Percentiles rank a stretch among this genome's conserved stretches.
Evolutionary conservation across 495 filamentous ascomycete genomes (phyloP).

Genomic region (Paragyromitra xinjiangensis): DNA sequence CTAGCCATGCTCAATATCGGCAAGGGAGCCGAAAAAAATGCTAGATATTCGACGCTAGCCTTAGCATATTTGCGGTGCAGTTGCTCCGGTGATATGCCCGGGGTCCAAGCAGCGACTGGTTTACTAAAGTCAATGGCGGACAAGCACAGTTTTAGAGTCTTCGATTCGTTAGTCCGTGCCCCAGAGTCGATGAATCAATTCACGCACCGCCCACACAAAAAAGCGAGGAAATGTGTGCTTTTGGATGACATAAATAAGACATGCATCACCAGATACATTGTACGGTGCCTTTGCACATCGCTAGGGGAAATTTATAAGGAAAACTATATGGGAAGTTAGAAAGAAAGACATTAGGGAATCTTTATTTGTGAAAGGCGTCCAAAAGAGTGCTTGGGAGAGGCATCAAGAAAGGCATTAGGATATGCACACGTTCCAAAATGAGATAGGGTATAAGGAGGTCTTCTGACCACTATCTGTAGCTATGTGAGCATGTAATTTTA

Average conservation of each 20-base stretch:
- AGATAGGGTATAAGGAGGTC: background rate
- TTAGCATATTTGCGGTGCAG: background rate
- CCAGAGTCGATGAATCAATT: too few relatives aligned
- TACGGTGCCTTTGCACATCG: background rate
- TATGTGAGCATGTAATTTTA: background rate
- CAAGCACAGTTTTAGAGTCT: background rate
- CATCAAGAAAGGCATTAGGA: background rate
- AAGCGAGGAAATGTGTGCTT: background rate
- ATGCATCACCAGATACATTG: background rate
- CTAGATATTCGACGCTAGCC: background rate
- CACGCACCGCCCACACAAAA: background rate
- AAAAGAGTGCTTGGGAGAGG: background rate
- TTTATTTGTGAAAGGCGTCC: background rate
- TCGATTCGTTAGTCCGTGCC: too few relatives aligned
- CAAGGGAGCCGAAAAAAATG: background rate
- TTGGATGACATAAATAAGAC: background rate
- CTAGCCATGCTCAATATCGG: background rate
- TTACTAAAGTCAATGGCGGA: background rate
- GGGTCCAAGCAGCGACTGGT: background rate
- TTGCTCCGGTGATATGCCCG: background rate
- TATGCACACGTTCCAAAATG: background rate
- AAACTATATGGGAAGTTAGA: background rate
- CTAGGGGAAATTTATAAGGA: background rate
- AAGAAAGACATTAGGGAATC: background rate
- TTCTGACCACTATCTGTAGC: background rate